phyloP scores from a whole-genome alignment of 2,329 filamentous ascomycete species.

The Penicillium sp. region DNA sequence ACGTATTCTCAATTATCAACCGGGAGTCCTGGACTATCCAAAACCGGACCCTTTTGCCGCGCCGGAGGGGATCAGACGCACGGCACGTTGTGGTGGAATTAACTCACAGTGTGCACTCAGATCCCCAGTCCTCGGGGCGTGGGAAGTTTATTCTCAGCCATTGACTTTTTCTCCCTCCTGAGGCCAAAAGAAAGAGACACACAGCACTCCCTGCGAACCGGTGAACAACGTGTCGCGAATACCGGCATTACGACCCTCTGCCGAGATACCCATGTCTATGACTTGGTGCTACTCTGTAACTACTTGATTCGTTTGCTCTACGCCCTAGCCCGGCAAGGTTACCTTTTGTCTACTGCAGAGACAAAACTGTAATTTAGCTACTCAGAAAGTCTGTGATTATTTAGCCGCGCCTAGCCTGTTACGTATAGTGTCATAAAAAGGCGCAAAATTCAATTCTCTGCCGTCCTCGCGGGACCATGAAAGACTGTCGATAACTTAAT shows the following conservation, averaged over 20 bases:
- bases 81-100: not conserved
- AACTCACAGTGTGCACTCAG: not conserved
- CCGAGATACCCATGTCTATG: not conserved
- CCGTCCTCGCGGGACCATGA: slow-evolving; percentile 1
- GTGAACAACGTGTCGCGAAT: not conserved
- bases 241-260: not conserved
- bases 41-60: no score
- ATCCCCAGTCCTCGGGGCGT: not conserved
- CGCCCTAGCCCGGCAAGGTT: not conserved
- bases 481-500: no score
- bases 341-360: not conserved
- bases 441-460: not conserved
- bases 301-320: not conserved
- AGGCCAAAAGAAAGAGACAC: not conserved
- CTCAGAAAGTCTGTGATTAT: no score
- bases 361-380: no score
- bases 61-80: not conserved
- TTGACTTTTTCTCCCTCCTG: not conserved
- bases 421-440: not conserved
- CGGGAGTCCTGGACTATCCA: no score
- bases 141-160: not conserved
- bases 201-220: not conserved
- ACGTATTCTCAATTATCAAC: no score
- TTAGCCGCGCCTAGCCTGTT: not conserved
- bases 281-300: not conserved